Percentiles rank a stretch among this genome's conserved stretches.
Evolutionary conservation across 805 yeast genomes (phyloP).

Genomic region (Suhomyces canberraensis): DNA sequence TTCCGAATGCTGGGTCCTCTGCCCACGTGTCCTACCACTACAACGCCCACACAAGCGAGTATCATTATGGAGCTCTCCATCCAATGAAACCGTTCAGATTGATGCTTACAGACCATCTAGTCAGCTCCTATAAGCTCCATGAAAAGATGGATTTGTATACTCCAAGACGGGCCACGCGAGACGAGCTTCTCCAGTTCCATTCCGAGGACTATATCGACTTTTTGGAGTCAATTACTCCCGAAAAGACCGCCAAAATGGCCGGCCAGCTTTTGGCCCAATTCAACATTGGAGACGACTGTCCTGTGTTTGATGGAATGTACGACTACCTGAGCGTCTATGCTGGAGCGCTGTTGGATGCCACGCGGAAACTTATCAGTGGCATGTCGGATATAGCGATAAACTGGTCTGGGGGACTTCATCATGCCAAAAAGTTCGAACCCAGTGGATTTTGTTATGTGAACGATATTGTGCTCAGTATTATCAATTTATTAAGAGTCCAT

Average conservation of each 20-base stretch:
- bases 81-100: constrained; percentile 98
- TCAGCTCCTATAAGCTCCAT: constrained; percentile 78
- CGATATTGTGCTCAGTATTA: constrained; percentile 86
- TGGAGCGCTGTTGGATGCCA: constrained; percentile 93
- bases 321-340: constrained; percentile 86
- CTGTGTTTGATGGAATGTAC: constrained; percentile 91
- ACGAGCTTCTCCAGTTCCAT: constrained; percentile 80
- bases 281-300: constrained; percentile 92
- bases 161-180: constrained; percentile 77
- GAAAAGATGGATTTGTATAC: constrained; percentile 86
- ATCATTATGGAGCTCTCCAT: constrained; percentile 89
- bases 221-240: constrained; percentile 73
- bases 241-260: constrained; percentile 56
- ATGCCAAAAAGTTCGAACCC: constrained; percentile 92
- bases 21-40: constrained; percentile 78
- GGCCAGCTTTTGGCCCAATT: constrained; percentile 59
- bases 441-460: constrained; percentile 94
- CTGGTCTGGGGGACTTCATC: constrained; percentile 96
- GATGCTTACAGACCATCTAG: constrained; percentile 90
- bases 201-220: constrained; percentile 83
- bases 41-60: constrained; percentile 74
- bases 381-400: constrained; percentile 92
- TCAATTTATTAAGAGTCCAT: constrained; percentile 81
- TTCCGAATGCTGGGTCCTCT: constrained; percentile 11
- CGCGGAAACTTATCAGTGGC: constrained; percentile 78